These are phyloP conservation scores for Eucalyptus dawsonii DNA, from an alignment of 345 rosid genomes.

Conservation along the genomic window DNA sequence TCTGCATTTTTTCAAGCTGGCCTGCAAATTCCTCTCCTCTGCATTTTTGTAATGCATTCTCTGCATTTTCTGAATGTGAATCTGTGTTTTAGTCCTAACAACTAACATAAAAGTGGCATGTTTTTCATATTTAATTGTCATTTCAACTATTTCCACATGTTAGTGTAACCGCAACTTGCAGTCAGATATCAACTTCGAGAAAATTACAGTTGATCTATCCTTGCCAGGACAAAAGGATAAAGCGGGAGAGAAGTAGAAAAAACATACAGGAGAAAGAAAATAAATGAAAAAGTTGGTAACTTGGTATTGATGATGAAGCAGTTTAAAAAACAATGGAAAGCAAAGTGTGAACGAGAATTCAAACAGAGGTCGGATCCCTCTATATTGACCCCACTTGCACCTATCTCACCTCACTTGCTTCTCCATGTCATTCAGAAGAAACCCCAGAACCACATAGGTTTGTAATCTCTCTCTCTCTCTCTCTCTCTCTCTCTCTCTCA, in stretches of 20 bases:
- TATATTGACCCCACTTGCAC: not conserved
- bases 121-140: not conserved
- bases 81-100: not conserved
- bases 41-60: not conserved
- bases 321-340: not conserved
- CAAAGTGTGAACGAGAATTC: slow-evolving; percentile 21
- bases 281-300: not conserved
- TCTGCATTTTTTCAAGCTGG: not conserved
- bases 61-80: not conserved
- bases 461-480: not conserved
- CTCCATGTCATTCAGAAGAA: not conserved
- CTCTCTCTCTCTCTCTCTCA: not conserved
- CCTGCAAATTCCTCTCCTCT: not conserved
- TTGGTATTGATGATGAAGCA: not conserved
- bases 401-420: not conserved
- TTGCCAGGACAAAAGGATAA: not conserved
- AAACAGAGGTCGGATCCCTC: slow-evolving; percentile 27
- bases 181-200: not conserved
- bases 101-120: not conserved
- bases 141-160: not conserved
- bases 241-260: not conserved
- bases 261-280: not conserved
- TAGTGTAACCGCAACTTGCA: not conserved
- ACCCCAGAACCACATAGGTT: not conserved
- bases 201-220: not conserved